A percentile compares a stretch with the other conserved stretches of the same genome.
phyloP scores from a whole-genome alignment of 208 protist genomes.

The Wallacemonas rigidus region DNA sequence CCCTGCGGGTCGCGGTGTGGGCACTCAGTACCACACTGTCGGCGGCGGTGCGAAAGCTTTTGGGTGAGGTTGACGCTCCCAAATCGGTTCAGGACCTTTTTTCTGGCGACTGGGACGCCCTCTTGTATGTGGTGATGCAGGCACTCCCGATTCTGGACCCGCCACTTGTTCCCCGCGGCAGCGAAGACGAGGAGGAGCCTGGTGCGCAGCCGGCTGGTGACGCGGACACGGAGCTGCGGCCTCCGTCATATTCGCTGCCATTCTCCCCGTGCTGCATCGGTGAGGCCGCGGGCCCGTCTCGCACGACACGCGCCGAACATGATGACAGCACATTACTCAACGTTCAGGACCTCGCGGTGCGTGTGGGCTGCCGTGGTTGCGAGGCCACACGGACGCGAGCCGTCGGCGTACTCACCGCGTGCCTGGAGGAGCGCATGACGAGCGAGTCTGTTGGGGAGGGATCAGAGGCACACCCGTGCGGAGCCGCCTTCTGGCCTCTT shows the following conservation, averaged over 20 bases:
- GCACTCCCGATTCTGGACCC: slow-evolving; percentile 16
- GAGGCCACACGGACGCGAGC: neutral
- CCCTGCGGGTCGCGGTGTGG: slow-evolving; percentile 18
- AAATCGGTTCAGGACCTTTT: neutral
- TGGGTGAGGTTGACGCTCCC: neutral
- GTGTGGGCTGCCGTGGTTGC: slow-evolving; percentile 3
- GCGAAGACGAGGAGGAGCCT: neutral
- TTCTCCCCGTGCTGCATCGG: slow-evolving; percentile 6
- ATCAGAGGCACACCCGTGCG: neutral
- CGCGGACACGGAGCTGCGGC: neutral
- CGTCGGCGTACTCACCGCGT: slow-evolving; percentile 5
- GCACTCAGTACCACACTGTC: slow-evolving; percentile 26
- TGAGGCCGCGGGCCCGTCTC: neutral
- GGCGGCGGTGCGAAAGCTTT: slow-evolving; percentile 2
- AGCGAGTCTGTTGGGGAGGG: neutral
- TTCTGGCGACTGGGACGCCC: slow-evolving; percentile 1
- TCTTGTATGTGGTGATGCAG: slow-evolving; percentile 16
- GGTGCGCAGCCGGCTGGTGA: no score
- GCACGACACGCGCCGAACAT: no score
- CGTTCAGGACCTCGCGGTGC: neutral
- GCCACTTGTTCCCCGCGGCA: neutral
- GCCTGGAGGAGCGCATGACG: neutral
- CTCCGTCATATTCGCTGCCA: slow-evolving; percentile 6
- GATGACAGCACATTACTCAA: no score
- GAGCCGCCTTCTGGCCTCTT: neutral